Conservation (phyloP, 495 filamentous ascomycete species). For the Staphylotrichum longicolle region DNA sequence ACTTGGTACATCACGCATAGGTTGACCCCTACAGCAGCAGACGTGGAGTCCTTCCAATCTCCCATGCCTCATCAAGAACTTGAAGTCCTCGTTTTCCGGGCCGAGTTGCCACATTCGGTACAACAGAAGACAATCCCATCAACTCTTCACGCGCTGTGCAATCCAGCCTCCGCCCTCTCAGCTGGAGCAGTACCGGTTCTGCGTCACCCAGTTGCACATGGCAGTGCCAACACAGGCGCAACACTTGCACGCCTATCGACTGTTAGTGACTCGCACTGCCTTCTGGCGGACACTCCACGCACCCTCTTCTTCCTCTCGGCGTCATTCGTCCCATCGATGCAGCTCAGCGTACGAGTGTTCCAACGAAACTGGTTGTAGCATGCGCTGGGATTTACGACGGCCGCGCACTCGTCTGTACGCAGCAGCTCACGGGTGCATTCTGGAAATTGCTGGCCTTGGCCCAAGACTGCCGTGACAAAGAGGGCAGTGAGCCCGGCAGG, state of each 20-base stretch:
- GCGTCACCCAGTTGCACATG: conserved; percentile 41
- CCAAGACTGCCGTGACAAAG: conserved; percentile 27
- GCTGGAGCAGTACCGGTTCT: conserved; percentile 15
- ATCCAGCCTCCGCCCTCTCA: too few species aligned
- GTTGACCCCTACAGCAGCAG: too few species aligned
- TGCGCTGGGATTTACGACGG: conserved; percentile 44
- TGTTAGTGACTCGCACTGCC: not conserved
- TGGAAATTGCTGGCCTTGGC: conserved; percentile 26
- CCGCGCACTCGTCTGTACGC: conserved; percentile 40
- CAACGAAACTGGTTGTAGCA: conserved; percentile 48
- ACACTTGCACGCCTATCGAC: conserved; percentile 37
- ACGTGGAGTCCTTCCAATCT: too few species aligned
- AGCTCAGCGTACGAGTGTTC: conserved; percentile 36
- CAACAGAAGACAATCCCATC: too few species aligned
- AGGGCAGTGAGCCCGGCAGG: conserved; percentile 27
- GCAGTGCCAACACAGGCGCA: conserved; percentile 37
- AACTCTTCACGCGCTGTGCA: too few species aligned
- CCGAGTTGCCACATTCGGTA: too few species aligned
- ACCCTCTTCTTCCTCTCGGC: conserved; percentile 37
- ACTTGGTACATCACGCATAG: too few species aligned
- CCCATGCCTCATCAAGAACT: too few species aligned
- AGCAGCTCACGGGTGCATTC: conserved; percentile 39
- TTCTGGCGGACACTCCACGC: not conserved
- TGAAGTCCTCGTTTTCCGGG: too few species aligned
- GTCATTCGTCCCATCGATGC: conserved; percentile 41